A percentile compares a stretch with the other conserved stretches of the same genome.
phyloP scores from a whole-genome alignment of 352 stramenopile genomes.

The Globisporangium viniferum region DNA sequence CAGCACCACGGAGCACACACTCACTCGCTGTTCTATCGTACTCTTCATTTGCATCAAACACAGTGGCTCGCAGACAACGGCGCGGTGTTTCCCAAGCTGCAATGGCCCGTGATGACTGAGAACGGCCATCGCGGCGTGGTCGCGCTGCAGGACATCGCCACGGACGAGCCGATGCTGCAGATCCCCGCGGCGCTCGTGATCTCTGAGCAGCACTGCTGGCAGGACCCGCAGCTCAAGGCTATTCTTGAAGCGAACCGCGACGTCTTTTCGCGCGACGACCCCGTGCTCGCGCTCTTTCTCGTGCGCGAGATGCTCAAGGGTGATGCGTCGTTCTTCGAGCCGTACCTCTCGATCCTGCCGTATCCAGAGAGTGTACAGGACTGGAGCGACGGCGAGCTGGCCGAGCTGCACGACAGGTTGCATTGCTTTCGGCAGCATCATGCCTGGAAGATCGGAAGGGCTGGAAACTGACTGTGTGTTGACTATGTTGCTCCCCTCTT shows the following conservation, averaged over 20 bases:
- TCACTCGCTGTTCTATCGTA: not conserved
- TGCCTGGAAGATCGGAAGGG: not conserved
- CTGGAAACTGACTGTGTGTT: not conserved
- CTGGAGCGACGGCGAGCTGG: slow-evolving; percentile 69
- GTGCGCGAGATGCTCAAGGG: slow-evolving; percentile 65
- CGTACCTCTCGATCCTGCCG: slow-evolving; percentile 85
- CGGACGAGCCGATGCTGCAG: slow-evolving; percentile 62
- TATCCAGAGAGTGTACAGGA: slow-evolving; percentile 75
- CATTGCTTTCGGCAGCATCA: not conserved
- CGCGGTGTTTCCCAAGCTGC: slow-evolving; percentile 70
- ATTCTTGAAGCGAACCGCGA: slow-evolving; percentile 55
- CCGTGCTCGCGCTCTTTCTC: slow-evolving; percentile 81
- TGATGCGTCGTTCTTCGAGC: slow-evolving; percentile 79
- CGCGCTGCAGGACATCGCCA: slow-evolving; percentile 44
- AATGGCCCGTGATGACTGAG: slow-evolving; percentile 53
- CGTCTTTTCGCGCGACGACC: slow-evolving; percentile 78
- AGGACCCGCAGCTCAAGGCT: slow-evolving; percentile 38
- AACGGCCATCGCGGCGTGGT: slow-evolving; percentile 61
- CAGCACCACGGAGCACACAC: not conserved
- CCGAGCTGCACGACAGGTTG: slow-evolving; percentile 68
- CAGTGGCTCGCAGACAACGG: slow-evolving; percentile 73
- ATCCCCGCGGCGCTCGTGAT: slow-evolving; percentile 73
- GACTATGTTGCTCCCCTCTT: not conserved
- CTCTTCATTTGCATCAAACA: not conserved
- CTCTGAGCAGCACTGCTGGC: slow-evolving; percentile 59